Evolutionary conservation across 352 stramenopile species (phyloP).

Genomic region (Thalassiosira pacifica): DNA sequence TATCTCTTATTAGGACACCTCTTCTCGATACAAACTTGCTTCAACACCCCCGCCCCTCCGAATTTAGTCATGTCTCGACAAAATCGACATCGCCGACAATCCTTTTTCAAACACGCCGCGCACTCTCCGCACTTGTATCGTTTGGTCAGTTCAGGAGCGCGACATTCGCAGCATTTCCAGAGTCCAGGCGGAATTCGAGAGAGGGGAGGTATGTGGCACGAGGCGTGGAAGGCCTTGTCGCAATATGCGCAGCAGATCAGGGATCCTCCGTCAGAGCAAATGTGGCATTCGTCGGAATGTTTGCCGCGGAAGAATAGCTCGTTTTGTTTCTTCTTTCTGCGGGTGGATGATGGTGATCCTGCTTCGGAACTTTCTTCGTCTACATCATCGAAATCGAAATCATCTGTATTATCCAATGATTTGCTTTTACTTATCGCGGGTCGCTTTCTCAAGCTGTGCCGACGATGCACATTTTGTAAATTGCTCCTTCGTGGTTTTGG

Average conservation of each 20-base stretch:
- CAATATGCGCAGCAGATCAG: constrained; percentile 28
- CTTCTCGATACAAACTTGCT: constrained; percentile 17
- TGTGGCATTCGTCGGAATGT: neutral
- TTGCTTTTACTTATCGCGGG: no score
- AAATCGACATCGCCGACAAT: constrained; percentile 1
- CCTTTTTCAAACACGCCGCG: neutral
- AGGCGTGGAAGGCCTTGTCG: constrained; percentile 16
- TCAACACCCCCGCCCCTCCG: neutral
- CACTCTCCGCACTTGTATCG: constrained; percentile 21
- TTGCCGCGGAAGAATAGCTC: neutral
- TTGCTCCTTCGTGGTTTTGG: neutral
- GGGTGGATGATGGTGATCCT: neutral
- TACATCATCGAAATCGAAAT: neutral
- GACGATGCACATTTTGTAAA: neutral
- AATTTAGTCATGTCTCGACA: constrained; percentile 23
- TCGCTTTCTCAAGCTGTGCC: neutral
- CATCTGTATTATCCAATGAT: no score
- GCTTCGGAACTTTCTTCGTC: neutral
- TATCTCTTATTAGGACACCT: constrained; percentile 19
- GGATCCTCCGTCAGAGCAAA: neutral
- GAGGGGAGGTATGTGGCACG: constrained; percentile 9
- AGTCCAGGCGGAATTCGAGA: neutral
- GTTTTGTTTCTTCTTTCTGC: neutral
- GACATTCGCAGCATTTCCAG: constrained; percentile 26
- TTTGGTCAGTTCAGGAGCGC: neutral